Conservation (phyloP, 495 filamentous ascomycete genomes). For the Mycothermus thermophilus region DNA sequence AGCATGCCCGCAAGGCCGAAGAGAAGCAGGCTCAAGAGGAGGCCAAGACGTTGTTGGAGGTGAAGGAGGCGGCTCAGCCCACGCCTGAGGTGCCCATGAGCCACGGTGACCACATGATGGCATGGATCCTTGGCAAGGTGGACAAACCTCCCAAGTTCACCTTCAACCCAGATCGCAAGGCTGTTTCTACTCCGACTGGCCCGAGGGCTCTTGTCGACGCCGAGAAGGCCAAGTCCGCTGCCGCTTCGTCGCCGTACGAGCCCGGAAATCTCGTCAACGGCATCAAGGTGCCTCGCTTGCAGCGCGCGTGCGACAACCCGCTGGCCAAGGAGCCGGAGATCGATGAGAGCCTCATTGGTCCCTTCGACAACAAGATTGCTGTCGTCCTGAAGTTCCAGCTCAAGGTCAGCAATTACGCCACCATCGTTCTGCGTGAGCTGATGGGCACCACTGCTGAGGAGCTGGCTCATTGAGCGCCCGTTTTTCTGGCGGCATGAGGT, state of each 20-base stretch:
- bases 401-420: conserved; percentile 80
- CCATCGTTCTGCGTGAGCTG: conserved; percentile 82
- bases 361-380: conserved; percentile 48
- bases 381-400: conserved; percentile 78
- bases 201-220: not conserved
- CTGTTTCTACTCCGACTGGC: not conserved
- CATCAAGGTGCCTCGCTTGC: conserved; percentile 10
- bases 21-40: too few species aligned
- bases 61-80: too few species aligned
- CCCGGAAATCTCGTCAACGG: conserved; percentile 2
- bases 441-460: conserved; percentile 22
- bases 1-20: too few species aligned
- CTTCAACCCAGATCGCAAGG: not conserved
- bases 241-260: not conserved
- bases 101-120: too few species aligned
- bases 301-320: conserved; percentile 16
- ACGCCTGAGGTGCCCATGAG: too few species aligned
- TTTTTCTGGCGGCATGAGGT: too few species aligned
- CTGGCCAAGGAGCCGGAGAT: conserved; percentile 3
- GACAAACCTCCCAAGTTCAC: not conserved
- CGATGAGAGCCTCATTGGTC: conserved; percentile 7
- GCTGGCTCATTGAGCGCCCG: too few species aligned
- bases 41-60: too few species aligned
- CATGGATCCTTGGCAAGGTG: too few species aligned
- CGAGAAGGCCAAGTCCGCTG: not conserved